A percentile compares a stretch with the other conserved stretches of the same genome.
Conservation (phyloP, 192 early-diverging fungal species). For the Spizellomyces punctatus region DNA sequence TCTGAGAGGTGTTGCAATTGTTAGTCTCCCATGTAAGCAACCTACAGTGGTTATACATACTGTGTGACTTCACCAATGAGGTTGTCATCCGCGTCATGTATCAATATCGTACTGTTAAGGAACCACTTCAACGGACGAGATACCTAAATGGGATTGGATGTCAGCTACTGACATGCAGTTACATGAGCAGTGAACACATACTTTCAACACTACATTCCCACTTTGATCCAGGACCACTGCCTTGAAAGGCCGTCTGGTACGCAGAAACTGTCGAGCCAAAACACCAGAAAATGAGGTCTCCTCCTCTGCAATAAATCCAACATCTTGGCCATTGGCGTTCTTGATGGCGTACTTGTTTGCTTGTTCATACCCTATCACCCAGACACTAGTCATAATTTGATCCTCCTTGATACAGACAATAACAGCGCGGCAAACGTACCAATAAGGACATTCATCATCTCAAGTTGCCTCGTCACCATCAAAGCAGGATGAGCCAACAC, state of each 20-base stretch:
- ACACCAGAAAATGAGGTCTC: conserved; percentile 59
- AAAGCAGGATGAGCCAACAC: conserved; percentile 57
- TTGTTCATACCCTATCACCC: conserved; percentile 71
- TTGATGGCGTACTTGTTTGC: conserved; percentile 85
- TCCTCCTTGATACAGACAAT: conserved; percentile 2
- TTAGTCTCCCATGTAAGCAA: not conserved
- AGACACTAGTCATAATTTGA: not conserved
- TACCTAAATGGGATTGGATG: conserved; percentile 14
- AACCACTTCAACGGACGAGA: conserved; percentile 72
- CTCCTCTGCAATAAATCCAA: conserved; percentile 84
- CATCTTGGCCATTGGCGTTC: conserved; percentile 51
- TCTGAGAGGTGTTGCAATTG: conserved; percentile 2
- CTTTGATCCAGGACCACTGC: conserved; percentile 71
- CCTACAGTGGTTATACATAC: not conserved
- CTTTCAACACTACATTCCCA: conserved; percentile 73
- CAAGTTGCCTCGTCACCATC: conserved; percentile 73
- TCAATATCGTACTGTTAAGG: conserved; percentile 71
- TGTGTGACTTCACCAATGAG: conserved; percentile 84
- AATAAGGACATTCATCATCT: conserved; percentile 80
- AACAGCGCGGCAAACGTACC: conserved; percentile 25
- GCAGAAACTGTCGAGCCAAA: conserved; percentile 70
- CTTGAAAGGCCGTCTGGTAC: conserved; percentile 74
- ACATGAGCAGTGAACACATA: conserved; percentile 22
- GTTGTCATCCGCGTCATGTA: conserved; percentile 61
- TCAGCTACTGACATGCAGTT: too few species aligned